Evolutionary conservation across 2,329 filamentous ascomycete genomes (phyloP).

Genomic region (Ophiocordyceps sinensis): DNA sequence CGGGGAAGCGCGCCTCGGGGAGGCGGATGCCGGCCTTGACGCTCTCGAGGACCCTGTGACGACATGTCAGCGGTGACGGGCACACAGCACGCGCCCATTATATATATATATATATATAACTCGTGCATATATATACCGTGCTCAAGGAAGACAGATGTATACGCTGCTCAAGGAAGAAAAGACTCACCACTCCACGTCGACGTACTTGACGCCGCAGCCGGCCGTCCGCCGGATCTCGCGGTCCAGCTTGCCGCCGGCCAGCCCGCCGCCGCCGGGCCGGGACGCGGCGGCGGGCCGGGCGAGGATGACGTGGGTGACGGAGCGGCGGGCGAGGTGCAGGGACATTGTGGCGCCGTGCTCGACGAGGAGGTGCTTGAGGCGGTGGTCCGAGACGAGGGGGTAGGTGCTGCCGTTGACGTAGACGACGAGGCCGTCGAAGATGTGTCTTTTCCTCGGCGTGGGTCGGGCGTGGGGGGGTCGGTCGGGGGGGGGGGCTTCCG

Average conservation of each 20-base stretch:
- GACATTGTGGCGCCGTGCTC: constrained; percentile 61
- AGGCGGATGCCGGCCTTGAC: constrained; percentile 61
- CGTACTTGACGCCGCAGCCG: constrained; percentile 61
- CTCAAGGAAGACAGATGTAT: too few relatives aligned
- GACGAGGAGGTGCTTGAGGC: constrained; percentile 62
- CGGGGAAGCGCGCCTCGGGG: constrained; percentile 58
- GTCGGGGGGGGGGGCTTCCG: too few relatives aligned
- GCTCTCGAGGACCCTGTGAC: constrained; percentile 64
- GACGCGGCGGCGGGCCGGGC: neutral
- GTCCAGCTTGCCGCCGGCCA: constrained; percentile 67
- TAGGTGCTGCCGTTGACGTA: constrained; percentile 83
- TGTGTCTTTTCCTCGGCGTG: constrained; percentile 13
- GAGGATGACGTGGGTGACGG: constrained; percentile 77
- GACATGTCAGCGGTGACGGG: too few relatives aligned
- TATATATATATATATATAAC: constrained; percentile 1
- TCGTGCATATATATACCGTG: too few relatives aligned
- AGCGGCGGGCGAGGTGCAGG: constrained; percentile 53
- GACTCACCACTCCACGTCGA: constrained; percentile 63
- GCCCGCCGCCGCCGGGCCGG: constrained; percentile 47
- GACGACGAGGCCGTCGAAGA: constrained; percentile 60
- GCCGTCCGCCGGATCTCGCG: constrained; percentile 57
- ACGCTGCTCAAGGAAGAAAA: too few relatives aligned
- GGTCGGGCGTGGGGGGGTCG: too few relatives aligned
- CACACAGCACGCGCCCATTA: constrained; percentile 3
- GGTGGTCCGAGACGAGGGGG: constrained; percentile 72